Evolutionary conservation across 2,329 filamentous ascomycete genomes (phyloP), one percentile per base, ranked within the genome.

Genomic region (Fusarium praegraminearum): DNA sequence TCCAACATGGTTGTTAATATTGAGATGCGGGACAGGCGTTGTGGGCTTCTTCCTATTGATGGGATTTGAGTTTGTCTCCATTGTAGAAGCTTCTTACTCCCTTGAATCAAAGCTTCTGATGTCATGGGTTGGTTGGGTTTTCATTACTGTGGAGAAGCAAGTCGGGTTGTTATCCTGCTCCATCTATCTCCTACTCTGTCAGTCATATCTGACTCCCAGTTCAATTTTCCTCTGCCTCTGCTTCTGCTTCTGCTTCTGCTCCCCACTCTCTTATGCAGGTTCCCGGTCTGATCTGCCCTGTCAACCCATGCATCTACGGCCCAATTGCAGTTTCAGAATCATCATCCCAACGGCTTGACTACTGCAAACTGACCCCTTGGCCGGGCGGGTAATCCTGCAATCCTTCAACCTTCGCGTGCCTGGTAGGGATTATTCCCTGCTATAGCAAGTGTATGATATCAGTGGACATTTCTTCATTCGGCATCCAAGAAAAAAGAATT

Each of bases 311-410:
- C 28, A 51, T 22, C 38, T 20, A 26, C 52, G 67, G 57, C 32
- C 67, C 41, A 67, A 63, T 59, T 67, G 45, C 44, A 45, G 62
- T 70, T 70, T 69, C 57, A 70, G 53, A 69, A 49, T 28, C 54
- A 56, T 40, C 40, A 50, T 50, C 30, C 33, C 35, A 57, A 67
- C 62, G 53, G 67, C 53, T 52, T 20, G 49, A 63, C 62, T 50
- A 46, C 46, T 55, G 33, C 47, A 65, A 56, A 57, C 38, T 10
- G 28, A 61, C 49, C 28, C 43, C 40, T 70, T 26, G 57, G 33
- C 45, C 56, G 52, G 49, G 55, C 50, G 49, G 62, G 45, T 51
- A 51, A 40, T 44, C 57, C 63, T 59, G 53, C 50, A 50, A 56
- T 40, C 41, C 35, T 32, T 38, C 49, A 28, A 40, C 11, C 47